Evolutionary conservation across 257 asterid genomes (phyloP).

Genomic region (Forsythia suspensa): DNA sequence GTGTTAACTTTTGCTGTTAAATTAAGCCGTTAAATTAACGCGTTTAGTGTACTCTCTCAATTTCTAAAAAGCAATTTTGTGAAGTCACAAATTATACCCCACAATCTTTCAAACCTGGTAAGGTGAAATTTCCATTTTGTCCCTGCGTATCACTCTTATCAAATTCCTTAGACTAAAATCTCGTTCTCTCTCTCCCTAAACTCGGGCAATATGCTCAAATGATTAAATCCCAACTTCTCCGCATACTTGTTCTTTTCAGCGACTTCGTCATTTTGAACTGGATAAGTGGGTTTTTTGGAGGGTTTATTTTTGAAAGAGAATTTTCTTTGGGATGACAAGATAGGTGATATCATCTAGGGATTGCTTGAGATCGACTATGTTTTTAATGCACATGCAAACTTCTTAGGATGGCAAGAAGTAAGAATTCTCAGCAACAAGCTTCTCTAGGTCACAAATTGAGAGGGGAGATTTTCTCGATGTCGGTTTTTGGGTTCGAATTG

Average conservation of each 20-base stretch:
- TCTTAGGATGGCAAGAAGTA: slow-evolving; percentile 75
- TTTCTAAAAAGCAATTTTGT: too few species aligned
- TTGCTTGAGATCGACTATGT: slow-evolving; percentile 54
- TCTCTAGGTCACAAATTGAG: slow-evolving; percentile 68
- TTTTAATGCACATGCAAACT: slow-evolving; percentile 64
- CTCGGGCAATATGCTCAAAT: slow-evolving; percentile 46
- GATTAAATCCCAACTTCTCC: slow-evolving; percentile 28
- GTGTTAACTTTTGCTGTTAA: too few species aligned
- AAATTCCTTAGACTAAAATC: slow-evolving; percentile 54
- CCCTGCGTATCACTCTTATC: slow-evolving; percentile 25
- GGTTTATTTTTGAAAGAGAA: slow-evolving; percentile 77
- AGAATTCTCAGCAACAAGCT: slow-evolving; percentile 70
- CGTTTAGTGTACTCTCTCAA: too few species aligned
- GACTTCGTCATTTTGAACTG: slow-evolving; percentile 18
- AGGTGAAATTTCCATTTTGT: slow-evolving; percentile 59
- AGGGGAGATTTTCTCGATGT: slow-evolving; percentile 49
- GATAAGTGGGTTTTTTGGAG: slow-evolving; percentile 34
- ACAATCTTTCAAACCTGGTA: slow-evolving; percentile 61
- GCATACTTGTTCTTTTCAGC: slow-evolving; percentile 23
- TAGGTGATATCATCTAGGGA: slow-evolving; percentile 58
- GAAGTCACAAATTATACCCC: slow-evolving; percentile 28
- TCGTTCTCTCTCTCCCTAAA: slow-evolving; percentile 52
- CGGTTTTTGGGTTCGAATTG: slow-evolving; percentile 41
- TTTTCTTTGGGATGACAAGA: slow-evolving; percentile 74
- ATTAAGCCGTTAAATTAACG: too few species aligned